phyloP scores from a whole-genome alignment of 768 basidiomycete genomes.

The Pholiota microspora region DNA sequence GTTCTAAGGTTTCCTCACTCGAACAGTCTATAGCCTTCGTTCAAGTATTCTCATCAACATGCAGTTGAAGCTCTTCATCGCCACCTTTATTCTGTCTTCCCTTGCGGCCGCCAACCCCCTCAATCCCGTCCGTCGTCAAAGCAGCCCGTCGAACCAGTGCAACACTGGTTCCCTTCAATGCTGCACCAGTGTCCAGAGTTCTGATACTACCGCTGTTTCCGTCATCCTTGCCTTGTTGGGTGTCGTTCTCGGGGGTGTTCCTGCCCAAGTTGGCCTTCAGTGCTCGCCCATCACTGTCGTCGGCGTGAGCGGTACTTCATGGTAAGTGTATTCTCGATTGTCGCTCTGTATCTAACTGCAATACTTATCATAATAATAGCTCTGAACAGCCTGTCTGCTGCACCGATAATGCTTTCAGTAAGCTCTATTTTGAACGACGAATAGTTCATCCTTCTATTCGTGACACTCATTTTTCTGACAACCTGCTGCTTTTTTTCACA shows the following conservation, averaged over 20 bases:
- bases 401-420: constrained; percentile 29
- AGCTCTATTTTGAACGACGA: constrained; percentile 2
- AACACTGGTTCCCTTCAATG: constrained; percentile 24
- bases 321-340: constrained; percentile 14
- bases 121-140: constrained; percentile 2
- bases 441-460: background rate
- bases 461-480: background rate
- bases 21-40: constrained; percentile 1
- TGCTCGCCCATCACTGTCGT: constrained; percentile 25
- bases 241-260: constrained; percentile 18
- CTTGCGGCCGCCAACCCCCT: constrained; percentile 16
- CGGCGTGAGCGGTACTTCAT: constrained; percentile 16
- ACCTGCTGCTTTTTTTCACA: constrained; percentile 8
- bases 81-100: constrained; percentile 16
- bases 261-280: constrained; percentile 20
- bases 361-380: constrained; percentile 13
- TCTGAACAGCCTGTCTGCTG: constrained; percentile 30
- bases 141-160: constrained; percentile 14
- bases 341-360: background rate
- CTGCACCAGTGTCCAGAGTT: constrained; percentile 24
- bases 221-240: constrained; percentile 20
- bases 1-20: constrained; percentile 10
- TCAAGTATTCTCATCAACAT: constrained; percentile 8
- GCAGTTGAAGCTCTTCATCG: constrained; percentile 15
- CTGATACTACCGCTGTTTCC: constrained; percentile 4